phyloP scores from a whole-genome alignment of 2,329 filamentous ascomycete species.

The Aureobasidium sp. region DNA sequence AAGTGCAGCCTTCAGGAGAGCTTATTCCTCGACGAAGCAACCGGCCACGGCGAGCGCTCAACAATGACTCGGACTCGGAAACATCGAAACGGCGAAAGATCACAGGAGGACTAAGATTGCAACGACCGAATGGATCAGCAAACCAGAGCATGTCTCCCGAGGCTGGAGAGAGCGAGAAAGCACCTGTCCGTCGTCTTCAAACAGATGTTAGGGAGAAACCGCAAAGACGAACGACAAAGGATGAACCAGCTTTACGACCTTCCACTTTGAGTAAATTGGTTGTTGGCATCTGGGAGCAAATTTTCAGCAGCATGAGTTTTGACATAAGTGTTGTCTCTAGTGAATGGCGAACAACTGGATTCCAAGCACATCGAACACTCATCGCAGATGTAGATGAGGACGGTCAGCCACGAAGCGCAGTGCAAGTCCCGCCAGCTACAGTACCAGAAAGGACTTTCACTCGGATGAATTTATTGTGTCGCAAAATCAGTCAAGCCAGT shows the following conservation, averaged over 20 bases:
- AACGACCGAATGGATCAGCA: constrained; percentile 14
- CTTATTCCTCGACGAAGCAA: background rate
- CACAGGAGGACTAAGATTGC: constrained; percentile 27
- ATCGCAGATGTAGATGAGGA: constrained; percentile 18
- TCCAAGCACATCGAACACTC: constrained; percentile 20
- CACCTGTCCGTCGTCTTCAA: constrained; percentile 2
- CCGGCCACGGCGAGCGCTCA: background rate
- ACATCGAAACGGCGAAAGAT: constrained; percentile 38
- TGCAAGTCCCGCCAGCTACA: constrained; percentile 2
- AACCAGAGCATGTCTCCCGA: constrained; percentile 16
- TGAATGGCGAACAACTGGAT: constrained; percentile 28
- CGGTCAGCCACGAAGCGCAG: constrained; percentile 14
- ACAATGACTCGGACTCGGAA: constrained; percentile 9
- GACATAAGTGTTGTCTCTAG: constrained; percentile 33
- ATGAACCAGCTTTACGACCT: constrained; percentile 33
- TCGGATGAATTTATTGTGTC: constrained; percentile 37
- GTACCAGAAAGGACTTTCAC: constrained; percentile 27
- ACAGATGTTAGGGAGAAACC: constrained; percentile 21
- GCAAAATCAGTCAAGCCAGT: constrained; percentile 43
- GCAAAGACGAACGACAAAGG: constrained; percentile 21
- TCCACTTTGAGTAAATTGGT: constrained; percentile 44
- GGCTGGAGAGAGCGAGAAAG: background rate
- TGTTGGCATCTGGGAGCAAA: constrained; percentile 44
- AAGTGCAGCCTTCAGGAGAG: background rate
- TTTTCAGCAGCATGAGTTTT: constrained; percentile 37